A percentile compares a stretch with the other conserved stretches of the same genome.
These are phyloP conservation scores for Brassica rapa DNA, from an alignment of 345 rosid genomes.

Conservation along the genomic window DNA sequence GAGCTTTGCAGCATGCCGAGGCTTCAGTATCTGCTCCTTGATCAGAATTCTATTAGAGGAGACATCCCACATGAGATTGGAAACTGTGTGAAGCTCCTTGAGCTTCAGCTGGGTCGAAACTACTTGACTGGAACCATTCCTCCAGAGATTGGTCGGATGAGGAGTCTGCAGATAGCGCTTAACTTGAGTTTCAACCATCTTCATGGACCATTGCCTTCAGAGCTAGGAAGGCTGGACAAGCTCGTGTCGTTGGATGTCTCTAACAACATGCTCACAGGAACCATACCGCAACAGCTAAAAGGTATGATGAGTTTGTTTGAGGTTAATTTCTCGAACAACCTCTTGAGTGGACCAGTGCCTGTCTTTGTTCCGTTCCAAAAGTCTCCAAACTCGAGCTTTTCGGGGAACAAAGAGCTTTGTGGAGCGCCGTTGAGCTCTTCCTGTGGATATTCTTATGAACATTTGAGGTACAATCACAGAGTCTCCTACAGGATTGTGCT, in stretches of 20 bases:
- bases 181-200: conserved; percentile 87
- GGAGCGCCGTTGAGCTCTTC: conserved; percentile 73
- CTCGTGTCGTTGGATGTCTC: conserved; percentile 87
- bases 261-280: conserved; percentile 76
- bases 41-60: conserved; percentile 69
- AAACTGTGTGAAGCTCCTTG: conserved; percentile 59
- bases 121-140: conserved; percentile 84
- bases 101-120: conserved; percentile 69
- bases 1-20: conserved; percentile 62
- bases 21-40: conserved; percentile 69
- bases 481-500: conserved; percentile 83
- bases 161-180: conserved; percentile 65
- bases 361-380: conserved; percentile 81
- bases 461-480: conserved; percentile 61
- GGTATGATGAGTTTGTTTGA: conserved; percentile 92
- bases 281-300: conserved; percentile 66
- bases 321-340: conserved; percentile 85
- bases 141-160: conserved; percentile 66
- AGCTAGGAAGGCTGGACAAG: conserved; percentile 79
- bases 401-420: conserved; percentile 80
- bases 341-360: conserved; percentile 70
- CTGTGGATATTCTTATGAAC: conserved; percentile 53
- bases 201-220: conserved; percentile 74
- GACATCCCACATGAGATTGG: conserved; percentile 82
- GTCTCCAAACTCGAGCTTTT: conserved; percentile 78